Percentiles rank a stretch among this genome's conserved stretches.
phyloP scores from a whole-genome alignment of 352 stramenopile genomes.

The Phytophthora citrophthora region DNA sequence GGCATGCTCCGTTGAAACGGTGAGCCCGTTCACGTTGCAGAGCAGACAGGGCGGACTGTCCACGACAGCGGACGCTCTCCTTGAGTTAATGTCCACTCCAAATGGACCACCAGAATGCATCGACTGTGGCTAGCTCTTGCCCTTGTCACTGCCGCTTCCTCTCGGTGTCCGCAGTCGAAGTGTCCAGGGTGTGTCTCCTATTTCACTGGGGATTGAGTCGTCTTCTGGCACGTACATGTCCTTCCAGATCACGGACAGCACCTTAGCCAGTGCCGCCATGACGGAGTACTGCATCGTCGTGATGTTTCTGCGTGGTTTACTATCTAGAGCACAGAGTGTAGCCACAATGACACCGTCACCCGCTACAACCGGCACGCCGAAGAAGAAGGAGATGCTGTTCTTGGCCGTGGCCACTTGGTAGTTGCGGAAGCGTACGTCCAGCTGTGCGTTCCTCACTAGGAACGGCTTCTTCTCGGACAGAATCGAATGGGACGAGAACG shows the following conservation, averaged over 20 bases:
- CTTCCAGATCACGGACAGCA: conserved; percentile 16
- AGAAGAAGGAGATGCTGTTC: conserved; percentile 44
- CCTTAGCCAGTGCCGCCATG: conserved; percentile 37
- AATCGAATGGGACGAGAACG: conserved; percentile 48
- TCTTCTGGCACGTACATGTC: conserved; percentile 14
- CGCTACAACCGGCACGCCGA: conserved; percentile 42
- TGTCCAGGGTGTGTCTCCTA: conserved; percentile 12
- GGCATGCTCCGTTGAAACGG: conserved; percentile 7
- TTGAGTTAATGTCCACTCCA: no score
- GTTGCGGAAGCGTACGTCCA: conserved; percentile 61
- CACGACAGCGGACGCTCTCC: not conserved
- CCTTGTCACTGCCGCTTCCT: conserved; percentile 7
- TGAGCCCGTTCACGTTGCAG: conserved; percentile 1
- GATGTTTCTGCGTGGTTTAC: conserved; percentile 42
- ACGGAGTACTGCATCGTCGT: conserved; percentile 71
- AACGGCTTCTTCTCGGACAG: conserved; percentile 37
- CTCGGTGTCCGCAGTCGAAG: conserved; percentile 13
- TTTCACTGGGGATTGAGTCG: not conserved
- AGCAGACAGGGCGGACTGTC: conserved; percentile 2
- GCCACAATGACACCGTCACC: conserved; percentile 35
- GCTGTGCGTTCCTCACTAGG: conserved; percentile 46
- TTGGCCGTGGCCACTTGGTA: conserved; percentile 31
- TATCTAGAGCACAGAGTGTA: conserved; percentile 50
- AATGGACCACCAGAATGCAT: no score
- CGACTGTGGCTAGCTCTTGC: not conserved